Conservation (phyloP, 495 filamentous ascomycete genomes). For the Podospora sp. region DNA sequence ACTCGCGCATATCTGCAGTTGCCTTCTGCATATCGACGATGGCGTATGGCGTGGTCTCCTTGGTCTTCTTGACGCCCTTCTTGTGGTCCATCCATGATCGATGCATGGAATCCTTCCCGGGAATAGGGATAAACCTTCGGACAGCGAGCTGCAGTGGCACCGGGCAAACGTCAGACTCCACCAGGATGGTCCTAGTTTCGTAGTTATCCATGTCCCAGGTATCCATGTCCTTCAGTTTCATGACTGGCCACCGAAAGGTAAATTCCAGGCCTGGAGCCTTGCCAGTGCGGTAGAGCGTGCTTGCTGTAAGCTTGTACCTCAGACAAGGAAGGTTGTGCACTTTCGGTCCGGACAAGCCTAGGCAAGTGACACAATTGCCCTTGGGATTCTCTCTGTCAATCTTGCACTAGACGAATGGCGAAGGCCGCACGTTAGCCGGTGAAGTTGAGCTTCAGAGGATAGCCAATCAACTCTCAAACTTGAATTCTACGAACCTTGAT, state of each 20-base stretch:
- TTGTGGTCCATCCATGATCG: conserved; percentile 28
- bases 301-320: conserved; percentile 27
- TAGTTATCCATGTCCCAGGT: conserved; percentile 24
- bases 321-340: conserved; percentile 28
- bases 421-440: background rate
- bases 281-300: conserved; percentile 23
- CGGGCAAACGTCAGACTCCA: conserved; percentile 26
- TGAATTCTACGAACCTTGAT: conserved; percentile 22
- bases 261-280: conserved; percentile 27
- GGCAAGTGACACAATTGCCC: conserved; percentile 29
- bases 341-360: conserved; percentile 17
- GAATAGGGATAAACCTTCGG: conserved; percentile 25
- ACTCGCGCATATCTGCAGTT: conserved; percentile 15
- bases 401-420: conserved; percentile 6
- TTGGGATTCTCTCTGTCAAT: conserved; percentile 21
- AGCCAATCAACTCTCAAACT: background rate
- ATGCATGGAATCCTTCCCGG: conserved; percentile 22
- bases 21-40: conserved; percentile 26
- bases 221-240: conserved; percentile 29
- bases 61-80: conserved; percentile 19
- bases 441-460: too few relatives aligned
- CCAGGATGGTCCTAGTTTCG: conserved; percentile 21
- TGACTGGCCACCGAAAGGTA: conserved; percentile 28
- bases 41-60: conserved; percentile 25
- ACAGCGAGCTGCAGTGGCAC: conserved; percentile 27